A percentile compares a stretch with the other conserved stretches of the same genome.
Evolutionary conservation across 805 yeast species (phyloP).

Genomic region (Candida pini): DNA sequence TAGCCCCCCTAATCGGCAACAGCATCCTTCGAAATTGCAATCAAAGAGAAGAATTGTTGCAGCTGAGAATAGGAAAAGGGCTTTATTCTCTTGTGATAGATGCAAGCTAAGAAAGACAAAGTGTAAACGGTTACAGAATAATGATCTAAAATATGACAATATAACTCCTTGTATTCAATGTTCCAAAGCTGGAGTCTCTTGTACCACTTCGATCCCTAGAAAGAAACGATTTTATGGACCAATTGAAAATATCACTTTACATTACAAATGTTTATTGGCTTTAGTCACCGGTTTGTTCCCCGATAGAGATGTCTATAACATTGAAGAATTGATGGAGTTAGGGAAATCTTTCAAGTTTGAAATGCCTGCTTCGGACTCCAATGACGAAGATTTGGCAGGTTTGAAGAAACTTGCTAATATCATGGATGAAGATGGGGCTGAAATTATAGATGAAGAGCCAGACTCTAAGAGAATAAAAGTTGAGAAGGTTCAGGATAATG

Average conservation of each 20-base stretch:
- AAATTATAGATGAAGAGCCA: conserved; percentile 1
- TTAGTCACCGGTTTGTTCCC: conserved; percentile 39
- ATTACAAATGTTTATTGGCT: conserved; percentile 36
- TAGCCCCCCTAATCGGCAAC: too few species aligned
- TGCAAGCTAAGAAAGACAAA: conserved; percentile 39
- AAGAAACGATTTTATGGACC: conserved; percentile 38
- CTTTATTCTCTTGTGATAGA: conserved; percentile 40
- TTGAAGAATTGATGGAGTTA: conserved; percentile 35
- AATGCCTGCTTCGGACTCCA: conserved; percentile 28
- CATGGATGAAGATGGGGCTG: background rate
- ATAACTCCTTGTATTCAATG: conserved; percentile 37
- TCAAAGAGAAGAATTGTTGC: conserved; percentile 33
- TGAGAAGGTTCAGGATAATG: background rate
- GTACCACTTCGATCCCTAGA: conserved; percentile 37
- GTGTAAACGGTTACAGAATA: conserved; percentile 32
- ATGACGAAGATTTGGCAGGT: conserved; percentile 10
- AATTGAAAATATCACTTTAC: conserved; percentile 36
- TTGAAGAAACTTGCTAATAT: conserved; percentile 3
- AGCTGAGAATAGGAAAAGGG: conserved; percentile 34
- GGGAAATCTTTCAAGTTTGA: conserved; percentile 29
- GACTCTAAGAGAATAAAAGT: background rate
- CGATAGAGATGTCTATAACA: conserved; percentile 37
- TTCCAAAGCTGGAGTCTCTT: conserved; percentile 30
- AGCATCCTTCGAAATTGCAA: conserved; percentile 10
- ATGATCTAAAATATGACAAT: conserved; percentile 30